Percentiles rank a stretch among this genome's conserved stretches.
Evolutionary conservation across 2,329 filamentous ascomycete species (phyloP).

Genomic region (Paecilomyces sp.): DNA sequence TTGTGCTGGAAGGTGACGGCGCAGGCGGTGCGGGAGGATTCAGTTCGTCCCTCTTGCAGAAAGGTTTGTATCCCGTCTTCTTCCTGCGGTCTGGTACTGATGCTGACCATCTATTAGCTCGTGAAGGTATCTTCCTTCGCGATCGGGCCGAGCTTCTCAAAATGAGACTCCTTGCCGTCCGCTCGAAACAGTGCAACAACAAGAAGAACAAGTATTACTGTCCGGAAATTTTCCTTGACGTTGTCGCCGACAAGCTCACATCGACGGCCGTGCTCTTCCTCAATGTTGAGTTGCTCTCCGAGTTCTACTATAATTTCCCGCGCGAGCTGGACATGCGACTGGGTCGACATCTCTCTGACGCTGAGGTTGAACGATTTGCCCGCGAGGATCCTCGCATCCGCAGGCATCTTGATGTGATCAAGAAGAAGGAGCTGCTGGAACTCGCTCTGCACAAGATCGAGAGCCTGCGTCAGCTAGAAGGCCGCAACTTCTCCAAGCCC

Average conservation of each 20-base stretch:
- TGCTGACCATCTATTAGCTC: conserved; percentile 49
- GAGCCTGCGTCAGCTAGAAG: conserved; percentile 74
- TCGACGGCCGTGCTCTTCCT: conserved; percentile 94
- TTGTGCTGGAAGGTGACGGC: conserved; percentile 76
- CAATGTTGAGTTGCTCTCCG: conserved; percentile 90
- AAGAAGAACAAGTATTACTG: conserved; percentile 93
- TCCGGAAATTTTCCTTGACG: conserved; percentile 95
- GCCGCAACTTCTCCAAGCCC: conserved; percentile 54
- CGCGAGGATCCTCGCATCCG: conserved; percentile 87
- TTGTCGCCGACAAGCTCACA: conserved; percentile 89
- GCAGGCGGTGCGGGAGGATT: conserved; percentile 86
- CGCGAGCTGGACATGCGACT: conserved; percentile 83
- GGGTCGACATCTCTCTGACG: conserved; percentile 68
- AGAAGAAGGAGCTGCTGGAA: conserved; percentile 85
- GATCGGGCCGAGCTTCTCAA: conserved; percentile 85
- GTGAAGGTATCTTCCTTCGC: conserved; percentile 88
- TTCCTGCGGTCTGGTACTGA: conserved; percentile 1
- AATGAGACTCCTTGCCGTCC: conserved; percentile 80
- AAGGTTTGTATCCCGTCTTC: conserved; percentile 52
- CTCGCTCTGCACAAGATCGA: conserved; percentile 95
- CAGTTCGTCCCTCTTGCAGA: conserved; percentile 74
- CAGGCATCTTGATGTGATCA: conserved; percentile 83
- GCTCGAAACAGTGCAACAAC: conserved; percentile 79
- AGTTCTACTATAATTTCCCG: conserved; percentile 98
- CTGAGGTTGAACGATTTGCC: conserved; percentile 83